Percentiles rank a stretch among this genome's conserved stretches.
Evolutionary conservation across 768 basidiomycete genomes (phyloP).

Genomic region (Lentinus tigrinus): DNA sequence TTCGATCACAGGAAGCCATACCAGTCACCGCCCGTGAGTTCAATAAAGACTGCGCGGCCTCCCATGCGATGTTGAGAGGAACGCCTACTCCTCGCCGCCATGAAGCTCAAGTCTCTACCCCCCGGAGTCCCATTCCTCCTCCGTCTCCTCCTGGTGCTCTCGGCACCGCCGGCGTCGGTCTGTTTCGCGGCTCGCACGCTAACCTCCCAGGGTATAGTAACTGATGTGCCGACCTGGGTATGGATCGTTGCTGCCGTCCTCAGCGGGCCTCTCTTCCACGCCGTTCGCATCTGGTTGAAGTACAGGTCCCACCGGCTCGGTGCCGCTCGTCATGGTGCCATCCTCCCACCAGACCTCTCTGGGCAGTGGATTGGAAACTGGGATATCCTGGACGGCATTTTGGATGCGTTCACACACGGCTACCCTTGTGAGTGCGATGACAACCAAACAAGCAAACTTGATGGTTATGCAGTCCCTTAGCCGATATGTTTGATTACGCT

Average conservation of each 20-base stretch:
- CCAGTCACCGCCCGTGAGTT: not conserved
- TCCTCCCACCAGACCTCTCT: slow-evolving; percentile 28
- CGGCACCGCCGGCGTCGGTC: slow-evolving; percentile 4
- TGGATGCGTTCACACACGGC: slow-evolving; percentile 25
- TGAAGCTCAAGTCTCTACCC: slow-evolving; percentile 10
- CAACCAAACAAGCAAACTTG: too few species aligned
- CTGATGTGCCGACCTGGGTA: slow-evolving; percentile 10
- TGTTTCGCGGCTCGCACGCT: not conserved
- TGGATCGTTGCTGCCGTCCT: slow-evolving; percentile 1
- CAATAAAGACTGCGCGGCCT: not conserved
- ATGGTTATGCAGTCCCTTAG: slow-evolving; percentile 18
- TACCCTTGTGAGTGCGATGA: slow-evolving; percentile 33
- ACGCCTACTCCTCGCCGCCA: not conserved
- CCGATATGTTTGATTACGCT: slow-evolving; percentile 22
- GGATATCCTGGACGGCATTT: slow-evolving; percentile 30
- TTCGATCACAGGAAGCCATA: not conserved
- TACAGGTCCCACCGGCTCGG: slow-evolving; percentile 1
- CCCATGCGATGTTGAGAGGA: not conserved
- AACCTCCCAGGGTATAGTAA: not conserved
- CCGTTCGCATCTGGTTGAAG: slow-evolving; percentile 1
- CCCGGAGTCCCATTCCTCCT: slow-evolving; percentile 15
- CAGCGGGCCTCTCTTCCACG: slow-evolving; percentile 9
- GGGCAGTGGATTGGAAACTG: slow-evolving; percentile 35
- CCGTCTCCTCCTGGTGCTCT: slow-evolving; percentile 2
- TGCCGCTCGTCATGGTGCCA: slow-evolving; percentile 17